A percentile compares a stretch with the other conserved stretches of the same genome.
Evolutionary conservation across 495 filamentous ascomycete genomes (phyloP).

Genomic region (Penicillium macrosclerotiorum): DNA sequence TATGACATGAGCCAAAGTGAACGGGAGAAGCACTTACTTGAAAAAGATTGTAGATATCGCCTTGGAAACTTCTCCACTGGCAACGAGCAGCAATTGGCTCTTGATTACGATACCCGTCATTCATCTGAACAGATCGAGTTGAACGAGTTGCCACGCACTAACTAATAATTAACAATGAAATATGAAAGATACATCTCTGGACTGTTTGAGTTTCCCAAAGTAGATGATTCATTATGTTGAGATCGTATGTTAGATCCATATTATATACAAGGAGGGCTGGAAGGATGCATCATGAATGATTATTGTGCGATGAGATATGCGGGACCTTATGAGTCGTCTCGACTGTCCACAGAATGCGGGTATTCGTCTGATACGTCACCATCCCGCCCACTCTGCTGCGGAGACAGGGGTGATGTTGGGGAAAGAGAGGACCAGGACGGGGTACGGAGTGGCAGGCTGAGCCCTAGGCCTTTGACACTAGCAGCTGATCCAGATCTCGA

Average conservation of each 20-base stretch:
- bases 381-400: slow-evolving; percentile 16
- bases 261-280: slow-evolving; percentile 2
- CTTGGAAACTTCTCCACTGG: background rate
- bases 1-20: slow-evolving; percentile 1
- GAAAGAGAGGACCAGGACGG: slow-evolving; percentile 42
- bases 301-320: background rate
- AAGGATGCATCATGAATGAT: background rate
- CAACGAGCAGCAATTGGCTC: background rate
- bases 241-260: background rate
- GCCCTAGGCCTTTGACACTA: slow-evolving; percentile 39
- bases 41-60: background rate
- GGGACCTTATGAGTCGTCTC: slow-evolving; percentile 12
- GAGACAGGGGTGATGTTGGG: slow-evolving; percentile 31
- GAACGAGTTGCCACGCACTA: no score
- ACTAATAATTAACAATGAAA: no score
- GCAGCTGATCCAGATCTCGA: slow-evolving; percentile 27
- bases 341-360: slow-evolving; percentile 13
- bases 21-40: slow-evolving; percentile 23
- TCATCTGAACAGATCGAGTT: background rate
- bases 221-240: no score
- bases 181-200: no score
- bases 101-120: background rate
- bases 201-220: no score
- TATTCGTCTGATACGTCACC: slow-evolving; percentile 23
- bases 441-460: slow-evolving; percentile 33